These are phyloP conservation scores for Tephrocybe sp. DNA, from an alignment of 768 basidiomycete genomes.

Conservation along the genomic window DNA sequence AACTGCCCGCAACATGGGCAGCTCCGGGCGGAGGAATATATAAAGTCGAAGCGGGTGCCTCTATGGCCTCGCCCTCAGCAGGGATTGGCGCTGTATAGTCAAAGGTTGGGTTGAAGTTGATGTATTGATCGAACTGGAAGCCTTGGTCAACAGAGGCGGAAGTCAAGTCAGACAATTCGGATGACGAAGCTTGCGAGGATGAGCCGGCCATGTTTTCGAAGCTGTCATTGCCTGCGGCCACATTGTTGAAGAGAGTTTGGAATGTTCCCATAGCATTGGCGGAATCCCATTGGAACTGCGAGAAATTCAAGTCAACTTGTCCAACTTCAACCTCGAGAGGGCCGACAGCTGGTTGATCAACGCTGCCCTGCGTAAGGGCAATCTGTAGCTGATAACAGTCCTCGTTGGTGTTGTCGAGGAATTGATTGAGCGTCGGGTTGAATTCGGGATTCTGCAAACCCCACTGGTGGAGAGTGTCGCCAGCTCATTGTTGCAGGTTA, in stretches of 20 bases:
- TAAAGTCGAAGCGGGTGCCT: constrained; percentile 21
- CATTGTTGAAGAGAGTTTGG: constrained; percentile 6
- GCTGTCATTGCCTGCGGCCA: background rate
- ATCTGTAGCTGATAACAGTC: constrained; percentile 17
- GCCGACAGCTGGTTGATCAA: constrained; percentile 8
- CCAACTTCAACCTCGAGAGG: constrained; percentile 16
- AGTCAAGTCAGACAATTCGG: constrained; percentile 1
- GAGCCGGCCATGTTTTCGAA: constrained; percentile 14
- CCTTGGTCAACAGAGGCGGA: constrained; percentile 6
- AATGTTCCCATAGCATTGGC: background rate
- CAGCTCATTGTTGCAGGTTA: constrained; percentile 11
- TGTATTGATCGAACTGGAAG: constrained; percentile 28
- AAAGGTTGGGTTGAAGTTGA: constrained; percentile 27
- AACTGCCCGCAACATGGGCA: constrained; percentile 45
- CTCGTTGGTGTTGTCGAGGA: constrained; percentile 10
- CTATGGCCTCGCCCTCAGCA: constrained; percentile 14
- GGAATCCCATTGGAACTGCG: constrained; percentile 5
- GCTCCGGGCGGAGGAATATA: constrained; percentile 61
- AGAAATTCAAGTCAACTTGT: constrained; percentile 12
- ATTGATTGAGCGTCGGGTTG: constrained; percentile 11
- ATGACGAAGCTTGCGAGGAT: constrained; percentile 2
- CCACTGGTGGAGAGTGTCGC: constrained; percentile 9
- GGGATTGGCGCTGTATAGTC: constrained; percentile 13
- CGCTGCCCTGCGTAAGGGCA: constrained; percentile 3
- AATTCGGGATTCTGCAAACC: constrained; percentile 11